Base-by-base conservation (phyloP, 2,329 filamentous ascomycete genomes). In the Metarhizium album region DNA sequence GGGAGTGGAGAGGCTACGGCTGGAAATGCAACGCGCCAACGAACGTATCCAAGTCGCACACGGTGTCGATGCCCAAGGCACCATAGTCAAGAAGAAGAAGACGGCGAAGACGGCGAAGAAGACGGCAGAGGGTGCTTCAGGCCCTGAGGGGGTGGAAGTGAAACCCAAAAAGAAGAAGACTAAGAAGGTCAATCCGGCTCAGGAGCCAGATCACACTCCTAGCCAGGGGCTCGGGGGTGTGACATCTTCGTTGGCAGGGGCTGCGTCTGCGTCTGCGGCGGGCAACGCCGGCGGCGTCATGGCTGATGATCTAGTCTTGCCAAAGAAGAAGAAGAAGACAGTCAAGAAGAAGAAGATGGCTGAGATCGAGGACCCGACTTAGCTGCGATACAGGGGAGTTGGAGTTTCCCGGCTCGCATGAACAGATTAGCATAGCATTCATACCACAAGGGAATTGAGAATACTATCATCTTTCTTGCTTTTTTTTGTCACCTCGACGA, bases 1-100 rank as follows among this genome's bases (percentile, higher is more conserved):
- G 64, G 87, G 96, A 65, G 87, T 98, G 3, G 91, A 97, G 70
- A 76, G 83, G 48, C 71, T 94, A 53, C 76, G 93, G 48, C 72
- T 96, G 51, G 88, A 95, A 68, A 95, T 97, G 90, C 87, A 90
- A 68, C 73, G 86, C 51, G 84, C 83, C 37, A 87, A 84, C 59
- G 87, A 90, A 68, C 73, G 85, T 50, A 83, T 90, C 37, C 78
- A 86, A 58, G 79, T 84, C 20, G 82, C 83, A 22, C 79, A 83
- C 59, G 83, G 83, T n/a, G 79, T 84, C 27, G 75, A 80, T 45
- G 74, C 70, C 3, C 84, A 86, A 60, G 83, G 82, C 1, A 79
- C 76, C 0, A 75, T 85, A 2, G 79, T 89, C 3, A 86, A 83
- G 68, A 84, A 80, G 68, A 84, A 80, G 71, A 82, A 80, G 37